phyloP scores from a whole-genome alignment of 371 early-diverging fungal species.

The Mortierella sp. region DNA sequence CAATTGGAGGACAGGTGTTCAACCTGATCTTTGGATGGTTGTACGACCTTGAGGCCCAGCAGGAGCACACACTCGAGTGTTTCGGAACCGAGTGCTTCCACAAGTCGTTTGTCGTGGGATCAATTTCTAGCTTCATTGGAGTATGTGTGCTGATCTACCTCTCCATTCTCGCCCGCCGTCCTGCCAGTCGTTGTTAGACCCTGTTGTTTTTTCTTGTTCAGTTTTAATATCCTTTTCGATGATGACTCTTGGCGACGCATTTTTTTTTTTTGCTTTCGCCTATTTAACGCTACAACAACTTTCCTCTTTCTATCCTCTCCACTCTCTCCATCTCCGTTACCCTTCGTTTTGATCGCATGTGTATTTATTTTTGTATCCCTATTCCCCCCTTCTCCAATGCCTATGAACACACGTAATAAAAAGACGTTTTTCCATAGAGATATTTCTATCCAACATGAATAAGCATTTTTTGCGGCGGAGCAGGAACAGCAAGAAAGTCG shows the following conservation, averaged over 20 bases:
- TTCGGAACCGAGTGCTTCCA: slow-evolving; percentile 51
- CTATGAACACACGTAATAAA: slow-evolving; percentile 1
- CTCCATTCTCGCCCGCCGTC: slow-evolving; percentile 18
- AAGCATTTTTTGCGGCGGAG: background rate
- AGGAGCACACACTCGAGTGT: slow-evolving; percentile 51
- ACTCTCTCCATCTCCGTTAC: background rate
- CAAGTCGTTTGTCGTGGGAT: slow-evolving; percentile 43
- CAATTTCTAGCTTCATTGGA: slow-evolving; percentile 33
- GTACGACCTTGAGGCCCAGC: slow-evolving; percentile 50
- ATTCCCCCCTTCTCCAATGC: background rate
- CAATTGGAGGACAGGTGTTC: slow-evolving; percentile 59
- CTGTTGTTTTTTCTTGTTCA: background rate
- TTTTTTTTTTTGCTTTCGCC: background rate
- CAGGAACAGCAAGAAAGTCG: background rate
- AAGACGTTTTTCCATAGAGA: background rate
- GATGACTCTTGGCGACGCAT: background rate
- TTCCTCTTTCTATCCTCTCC: background rate
- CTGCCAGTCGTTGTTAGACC: background rate
- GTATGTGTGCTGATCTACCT: slow-evolving; percentile 31
- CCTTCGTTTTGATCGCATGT: background rate
- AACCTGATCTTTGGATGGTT: slow-evolving; percentile 59
- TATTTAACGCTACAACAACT: background rate
- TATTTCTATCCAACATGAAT: background rate
- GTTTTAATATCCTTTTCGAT: background rate
- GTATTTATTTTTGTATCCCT: slow-evolving; percentile 1